These are phyloP conservation scores for Pseudoperonospora humuli DNA, from an alignment of 352 stramenopile species.

Conservation along the genomic window DNA sequence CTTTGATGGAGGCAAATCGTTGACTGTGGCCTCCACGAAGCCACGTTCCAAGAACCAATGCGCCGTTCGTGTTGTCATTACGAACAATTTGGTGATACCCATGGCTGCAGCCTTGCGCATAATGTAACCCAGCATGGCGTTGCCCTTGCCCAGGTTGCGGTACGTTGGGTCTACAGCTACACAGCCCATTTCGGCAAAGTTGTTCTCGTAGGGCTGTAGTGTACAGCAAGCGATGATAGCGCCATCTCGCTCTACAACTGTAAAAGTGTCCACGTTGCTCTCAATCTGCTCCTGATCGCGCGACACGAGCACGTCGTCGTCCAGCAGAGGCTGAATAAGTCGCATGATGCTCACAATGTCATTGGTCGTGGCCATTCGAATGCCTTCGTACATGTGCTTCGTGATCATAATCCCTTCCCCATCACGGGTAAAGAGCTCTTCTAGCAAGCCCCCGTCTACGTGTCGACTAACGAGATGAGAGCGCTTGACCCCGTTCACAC, in stretches of 20 bases:
- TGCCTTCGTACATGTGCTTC: slow-evolving; percentile 95
- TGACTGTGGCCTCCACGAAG: slow-evolving; percentile 87
- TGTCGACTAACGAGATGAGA: slow-evolving; percentile 83
- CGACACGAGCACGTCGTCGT: slow-evolving; percentile 83
- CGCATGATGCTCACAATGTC: slow-evolving; percentile 89
- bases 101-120: slow-evolving; percentile 81
- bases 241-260: slow-evolving; percentile 83
- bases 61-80: slow-evolving; percentile 96
- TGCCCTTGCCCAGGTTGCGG: slow-evolving; percentile 79
- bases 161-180: slow-evolving; percentile 86
- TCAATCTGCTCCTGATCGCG: slow-evolving; percentile 86
- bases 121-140: slow-evolving; percentile 87
- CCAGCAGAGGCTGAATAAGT: slow-evolving; percentile 81
- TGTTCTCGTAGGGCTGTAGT: slow-evolving; percentile 85
- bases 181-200: slow-evolving; percentile 87
- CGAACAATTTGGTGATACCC: slow-evolving; percentile 90
- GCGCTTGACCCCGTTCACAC: slow-evolving; percentile 75
- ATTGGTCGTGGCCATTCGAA: slow-evolving; percentile 86
- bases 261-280: slow-evolving; percentile 83
- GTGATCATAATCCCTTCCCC: slow-evolving; percentile 95
- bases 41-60: slow-evolving; percentile 97
- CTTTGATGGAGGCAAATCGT: slow-evolving; percentile 82
- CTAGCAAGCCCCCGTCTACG: slow-evolving; percentile 86
- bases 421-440: slow-evolving; percentile 98
- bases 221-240: slow-evolving; percentile 85